Evolutionary conservation across 495 filamentous ascomycete species (phyloP).

Genomic region (Neurospora sp.): DNA sequence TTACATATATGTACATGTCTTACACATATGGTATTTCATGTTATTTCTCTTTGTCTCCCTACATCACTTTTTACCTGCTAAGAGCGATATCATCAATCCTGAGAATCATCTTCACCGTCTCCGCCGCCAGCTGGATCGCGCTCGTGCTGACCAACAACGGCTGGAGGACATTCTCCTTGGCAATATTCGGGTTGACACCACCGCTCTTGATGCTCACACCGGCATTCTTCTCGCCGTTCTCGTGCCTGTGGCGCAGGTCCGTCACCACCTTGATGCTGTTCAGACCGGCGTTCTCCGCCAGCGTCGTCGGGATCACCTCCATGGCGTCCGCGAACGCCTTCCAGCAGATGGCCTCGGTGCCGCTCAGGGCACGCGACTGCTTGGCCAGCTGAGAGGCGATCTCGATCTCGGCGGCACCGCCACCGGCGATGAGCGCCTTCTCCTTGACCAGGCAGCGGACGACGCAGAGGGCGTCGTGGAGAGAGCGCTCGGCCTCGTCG

Average conservation of each 20-base stretch:
- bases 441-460: conserved; percentile 98
- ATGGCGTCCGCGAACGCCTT: conserved; percentile 97
- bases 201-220: conserved; percentile 96
- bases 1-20: not conserved
- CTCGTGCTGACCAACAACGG: conserved; percentile 93
- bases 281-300: conserved; percentile 93
- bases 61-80: conserved; percentile 19
- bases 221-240: conserved; percentile 87
- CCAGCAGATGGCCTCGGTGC: conserved; percentile 96
- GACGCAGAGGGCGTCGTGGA: conserved; percentile 96
- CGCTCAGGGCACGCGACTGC: conserved; percentile 70
- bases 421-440: conserved; percentile 92
- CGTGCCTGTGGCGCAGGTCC: conserved; percentile 85
- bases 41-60: not conserved
- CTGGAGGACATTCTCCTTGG: conserved; percentile 95
- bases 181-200: conserved; percentile 88
- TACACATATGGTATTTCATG: not conserved
- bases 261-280: conserved; percentile 99
- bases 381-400: conserved; percentile 73
- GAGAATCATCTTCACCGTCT: conserved; percentile 98
- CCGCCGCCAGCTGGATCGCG: conserved; percentile 89
- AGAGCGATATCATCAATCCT: conserved; percentile 90
- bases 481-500: conserved; percentile 89
- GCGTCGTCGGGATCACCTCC: conserved; percentile 92
- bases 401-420: conserved; percentile 92